These are phyloP conservation scores for Xylaria sp. DNA, from an alignment of 2,329 filamentous ascomycete genomes.

Conservation along the genomic window DNA sequence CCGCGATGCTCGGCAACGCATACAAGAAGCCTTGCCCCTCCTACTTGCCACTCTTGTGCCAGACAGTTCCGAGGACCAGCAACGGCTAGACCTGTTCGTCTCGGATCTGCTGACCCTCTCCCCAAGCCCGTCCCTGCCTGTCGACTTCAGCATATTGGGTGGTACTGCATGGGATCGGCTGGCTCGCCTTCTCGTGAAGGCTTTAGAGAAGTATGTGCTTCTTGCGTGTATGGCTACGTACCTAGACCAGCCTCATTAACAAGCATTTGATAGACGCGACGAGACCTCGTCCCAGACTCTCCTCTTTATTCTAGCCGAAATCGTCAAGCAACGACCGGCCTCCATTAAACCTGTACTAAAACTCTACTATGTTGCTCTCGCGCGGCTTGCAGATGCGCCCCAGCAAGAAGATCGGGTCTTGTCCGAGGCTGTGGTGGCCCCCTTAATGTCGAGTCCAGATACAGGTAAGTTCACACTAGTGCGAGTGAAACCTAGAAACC, in stretches of 20 bases:
- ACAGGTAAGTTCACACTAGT: slow-evolving; percentile 41
- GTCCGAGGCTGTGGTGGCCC: slow-evolving; percentile 42
- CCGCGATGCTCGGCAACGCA: slow-evolving; percentile 45
- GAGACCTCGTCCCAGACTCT: slow-evolving; percentile 47
- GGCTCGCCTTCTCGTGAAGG: slow-evolving; percentile 44
- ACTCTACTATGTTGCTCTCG: slow-evolving; percentile 57
- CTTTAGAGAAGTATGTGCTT: slow-evolving; percentile 46
- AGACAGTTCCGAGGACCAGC: slow-evolving; percentile 58
- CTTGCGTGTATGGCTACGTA: neutral
- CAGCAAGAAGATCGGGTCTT: slow-evolving; percentile 38
- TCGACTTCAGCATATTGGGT: slow-evolving; percentile 39
- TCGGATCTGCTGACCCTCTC: slow-evolving; percentile 52
- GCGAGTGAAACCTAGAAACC: neutral
- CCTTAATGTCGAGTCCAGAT: slow-evolving; percentile 35
- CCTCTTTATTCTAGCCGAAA: slow-evolving; percentile 52
- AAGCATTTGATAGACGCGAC: slow-evolving; percentile 40
- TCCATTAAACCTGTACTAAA: slow-evolving; percentile 46
- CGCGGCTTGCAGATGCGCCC: slow-evolving; percentile 50
- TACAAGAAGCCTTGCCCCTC: slow-evolving; percentile 57
- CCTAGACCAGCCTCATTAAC: slow-evolving; percentile 27
- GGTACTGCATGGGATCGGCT: slow-evolving; percentile 43
- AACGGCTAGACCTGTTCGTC: slow-evolving; percentile 59
- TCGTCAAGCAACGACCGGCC: slow-evolving; percentile 47
- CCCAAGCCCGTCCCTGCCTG: neutral
- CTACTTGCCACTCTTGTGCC: slow-evolving; percentile 63